Conservation (phyloP, 768 basidiomycete genomes). For the Gymnopilus dilepis region DNA sequence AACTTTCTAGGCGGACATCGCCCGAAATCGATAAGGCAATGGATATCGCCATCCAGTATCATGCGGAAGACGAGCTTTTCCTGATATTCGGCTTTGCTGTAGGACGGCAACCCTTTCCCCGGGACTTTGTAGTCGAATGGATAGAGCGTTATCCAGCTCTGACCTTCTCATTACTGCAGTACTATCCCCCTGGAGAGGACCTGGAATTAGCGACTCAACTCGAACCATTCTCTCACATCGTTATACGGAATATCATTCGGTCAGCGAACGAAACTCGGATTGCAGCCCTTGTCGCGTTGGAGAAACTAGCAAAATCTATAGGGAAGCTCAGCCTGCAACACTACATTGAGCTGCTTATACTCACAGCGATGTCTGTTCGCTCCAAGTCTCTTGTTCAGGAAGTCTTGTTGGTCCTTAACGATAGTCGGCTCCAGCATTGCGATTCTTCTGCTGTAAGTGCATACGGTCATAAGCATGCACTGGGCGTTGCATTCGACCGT, state of each 20-base stretch:
- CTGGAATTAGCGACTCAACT: slow-evolving; percentile 36
- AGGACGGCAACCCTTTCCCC: slow-evolving; percentile 33
- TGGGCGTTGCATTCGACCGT: slow-evolving; percentile 64
- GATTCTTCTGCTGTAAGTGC: slow-evolving; percentile 29
- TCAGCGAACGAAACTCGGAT: slow-evolving; percentile 60
- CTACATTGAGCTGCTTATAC: slow-evolving; percentile 60
- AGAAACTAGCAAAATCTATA: slow-evolving; percentile 56
- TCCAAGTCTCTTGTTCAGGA: slow-evolving; percentile 60
- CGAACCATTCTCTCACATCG: slow-evolving; percentile 31
- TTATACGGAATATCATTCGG: slow-evolving; percentile 55
- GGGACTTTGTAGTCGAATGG: slow-evolving; percentile 39
- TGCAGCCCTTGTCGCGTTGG: slow-evolving; percentile 61
- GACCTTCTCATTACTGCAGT: slow-evolving; percentile 57
- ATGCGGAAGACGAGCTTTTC: slow-evolving; percentile 60
- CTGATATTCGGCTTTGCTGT: slow-evolving; percentile 51
- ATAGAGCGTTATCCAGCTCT: slow-evolving; percentile 58
- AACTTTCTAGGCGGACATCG: slow-evolving; percentile 29
- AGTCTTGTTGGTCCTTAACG: slow-evolving; percentile 62
- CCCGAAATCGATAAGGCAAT: slow-evolving; percentile 42
- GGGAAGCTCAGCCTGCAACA: slow-evolving; percentile 41
- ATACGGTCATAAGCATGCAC: slow-evolving; percentile 61
- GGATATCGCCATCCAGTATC: slow-evolving; percentile 50
- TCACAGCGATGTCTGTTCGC: slow-evolving; percentile 56
- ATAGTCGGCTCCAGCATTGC: slow-evolving; percentile 27
- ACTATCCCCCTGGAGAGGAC: slow-evolving; percentile 48